phyloP scores from a whole-genome alignment of 2,329 filamentous ascomycete species.

The Cordyceps farinosa region DNA sequence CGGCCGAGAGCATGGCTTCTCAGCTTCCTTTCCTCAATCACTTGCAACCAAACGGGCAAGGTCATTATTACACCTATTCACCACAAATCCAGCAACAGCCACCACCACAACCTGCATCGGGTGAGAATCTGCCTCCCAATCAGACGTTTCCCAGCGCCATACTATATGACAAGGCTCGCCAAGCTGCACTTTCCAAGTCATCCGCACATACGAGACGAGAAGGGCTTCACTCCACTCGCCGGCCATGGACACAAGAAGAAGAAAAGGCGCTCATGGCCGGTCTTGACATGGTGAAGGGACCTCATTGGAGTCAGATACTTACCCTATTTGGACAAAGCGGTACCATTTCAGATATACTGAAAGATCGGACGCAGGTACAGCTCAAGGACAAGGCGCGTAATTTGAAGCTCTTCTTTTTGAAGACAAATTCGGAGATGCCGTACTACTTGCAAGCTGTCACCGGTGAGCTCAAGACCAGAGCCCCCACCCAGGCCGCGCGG shows the following conservation, averaged over 20 bases:
- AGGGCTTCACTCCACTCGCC: slow-evolving; percentile 59
- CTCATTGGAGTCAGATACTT: slow-evolving; percentile 90
- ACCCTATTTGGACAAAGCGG: slow-evolving; percentile 76
- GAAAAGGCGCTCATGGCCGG: slow-evolving; percentile 88
- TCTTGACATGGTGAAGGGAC: slow-evolving; percentile 82
- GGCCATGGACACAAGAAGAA: slow-evolving; percentile 85
- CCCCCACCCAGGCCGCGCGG: slow-evolving; percentile 68
- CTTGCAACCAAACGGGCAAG: slow-evolving; percentile 32
- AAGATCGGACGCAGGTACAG: slow-evolving; percentile 86
- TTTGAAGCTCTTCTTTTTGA: slow-evolving; percentile 85
- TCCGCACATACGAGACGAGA: slow-evolving; percentile 53
- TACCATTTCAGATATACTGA: slow-evolving; percentile 75
- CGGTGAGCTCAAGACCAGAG: slow-evolving; percentile 81
- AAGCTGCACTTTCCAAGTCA: slow-evolving; percentile 55
- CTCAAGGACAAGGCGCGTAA: slow-evolving; percentile 91
- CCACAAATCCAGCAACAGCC: slow-evolving; percentile 23
- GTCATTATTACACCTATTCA: slow-evolving; percentile 34
- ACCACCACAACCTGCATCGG: slow-evolving; percentile 22
- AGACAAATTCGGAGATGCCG: slow-evolving; percentile 86
- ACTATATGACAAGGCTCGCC: slow-evolving; percentile 56
- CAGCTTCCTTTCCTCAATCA: slow-evolving; percentile 37
- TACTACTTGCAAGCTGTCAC: slow-evolving; percentile 85
- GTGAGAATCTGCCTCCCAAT: slow-evolving; percentile 49
- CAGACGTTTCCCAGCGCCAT: slow-evolving; percentile 53
- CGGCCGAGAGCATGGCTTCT: slow-evolving; percentile 34